These are phyloP conservation scores for Colletotrichum truncatum DNA, from an alignment of 2,329 filamentous ascomycete genomes.

Conservation along the genomic window DNA sequence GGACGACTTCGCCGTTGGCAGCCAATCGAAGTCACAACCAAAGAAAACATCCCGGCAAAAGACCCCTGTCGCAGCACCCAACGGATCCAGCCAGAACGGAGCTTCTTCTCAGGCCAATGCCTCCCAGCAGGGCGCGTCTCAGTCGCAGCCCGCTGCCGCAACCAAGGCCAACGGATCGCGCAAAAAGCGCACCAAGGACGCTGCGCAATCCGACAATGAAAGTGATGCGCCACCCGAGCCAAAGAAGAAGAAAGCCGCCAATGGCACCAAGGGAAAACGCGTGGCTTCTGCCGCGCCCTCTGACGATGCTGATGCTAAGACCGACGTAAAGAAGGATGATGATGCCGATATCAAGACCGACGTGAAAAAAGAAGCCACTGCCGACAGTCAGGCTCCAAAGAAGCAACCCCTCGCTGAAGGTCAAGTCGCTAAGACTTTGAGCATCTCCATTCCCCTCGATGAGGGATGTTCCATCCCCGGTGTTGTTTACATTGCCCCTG, in stretches of 20 bases:
- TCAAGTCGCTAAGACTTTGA: slow-evolving; percentile 57
- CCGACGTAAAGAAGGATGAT: slow-evolving; percentile 41
- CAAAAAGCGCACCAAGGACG: slow-evolving; percentile 31
- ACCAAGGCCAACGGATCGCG: slow-evolving; percentile 21
- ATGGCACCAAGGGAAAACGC: slow-evolving; percentile 19
- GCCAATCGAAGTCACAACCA: neutral
- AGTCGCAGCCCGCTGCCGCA: slow-evolving; percentile 10
- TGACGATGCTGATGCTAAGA: slow-evolving; percentile 35
- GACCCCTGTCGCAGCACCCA: slow-evolving; percentile 1
- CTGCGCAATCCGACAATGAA: slow-evolving; percentile 33
- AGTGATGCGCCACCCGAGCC: slow-evolving; percentile 37
- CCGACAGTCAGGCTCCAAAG: slow-evolving; percentile 6
- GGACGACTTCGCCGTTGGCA: slow-evolving; percentile 36
- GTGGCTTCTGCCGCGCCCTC: slow-evolving; percentile 20
- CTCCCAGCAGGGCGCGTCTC: slow-evolving; percentile 6
- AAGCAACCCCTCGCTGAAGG: slow-evolving; percentile 47
- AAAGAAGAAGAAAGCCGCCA: slow-evolving; percentile 40
- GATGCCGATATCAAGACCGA: slow-evolving; percentile 35
- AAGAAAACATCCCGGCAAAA: neutral
- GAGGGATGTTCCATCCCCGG: slow-evolving; percentile 48
- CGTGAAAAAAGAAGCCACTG: slow-evolving; percentile 39
- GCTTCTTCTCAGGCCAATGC: neutral
- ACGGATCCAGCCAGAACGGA: slow-evolving; percentile 1
- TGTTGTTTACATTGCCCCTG: slow-evolving; percentile 72
- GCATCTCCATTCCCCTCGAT: slow-evolving; percentile 60